Evolutionary conservation across 306 rosid genomes (phyloP).

Genomic region (Vigna unguiculata): DNA sequence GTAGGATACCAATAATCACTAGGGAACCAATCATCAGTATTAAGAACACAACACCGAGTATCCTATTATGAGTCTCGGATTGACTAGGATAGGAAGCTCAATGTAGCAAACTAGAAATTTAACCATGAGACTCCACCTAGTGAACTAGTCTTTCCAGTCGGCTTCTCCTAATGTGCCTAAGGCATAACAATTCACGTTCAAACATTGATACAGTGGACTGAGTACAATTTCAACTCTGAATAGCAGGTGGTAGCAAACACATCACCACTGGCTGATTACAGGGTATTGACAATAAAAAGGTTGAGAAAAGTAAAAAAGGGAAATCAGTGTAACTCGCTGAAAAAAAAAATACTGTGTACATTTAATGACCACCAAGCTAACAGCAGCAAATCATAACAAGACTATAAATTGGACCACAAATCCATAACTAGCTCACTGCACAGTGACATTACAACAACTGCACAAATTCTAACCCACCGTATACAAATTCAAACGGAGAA

Average conservation of each 20-base stretch:
- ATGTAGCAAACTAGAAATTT: background rate
- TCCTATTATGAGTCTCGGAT: background rate
- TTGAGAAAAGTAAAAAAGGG: background rate
- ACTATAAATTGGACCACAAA: constrained; percentile 12
- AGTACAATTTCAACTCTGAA: background rate
- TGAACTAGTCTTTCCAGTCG: background rate
- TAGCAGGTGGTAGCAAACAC: constrained; percentile 20
- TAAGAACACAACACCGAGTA: background rate
- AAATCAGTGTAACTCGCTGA: background rate
- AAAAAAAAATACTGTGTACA: constrained; percentile 1
- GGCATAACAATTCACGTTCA: background rate
- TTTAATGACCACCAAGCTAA: constrained; percentile 1
- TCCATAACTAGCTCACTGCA: background rate
- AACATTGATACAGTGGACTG: background rate
- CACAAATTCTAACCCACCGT: background rate
- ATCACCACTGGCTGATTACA: background rate
- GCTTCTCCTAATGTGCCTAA: background rate
- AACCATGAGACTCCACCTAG: background rate
- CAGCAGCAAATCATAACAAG: constrained; percentile 1
- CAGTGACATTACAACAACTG: background rate
- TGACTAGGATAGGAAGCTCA: background rate
- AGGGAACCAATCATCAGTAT: constrained; percentile 3
- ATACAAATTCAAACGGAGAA: constrained; percentile 17
- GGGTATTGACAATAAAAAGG: background rate
- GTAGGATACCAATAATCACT: background rate